Evolutionary conservation across 2,329 filamentous ascomycete genomes (phyloP).

Genomic region (Aureobasidium sp.): DNA sequence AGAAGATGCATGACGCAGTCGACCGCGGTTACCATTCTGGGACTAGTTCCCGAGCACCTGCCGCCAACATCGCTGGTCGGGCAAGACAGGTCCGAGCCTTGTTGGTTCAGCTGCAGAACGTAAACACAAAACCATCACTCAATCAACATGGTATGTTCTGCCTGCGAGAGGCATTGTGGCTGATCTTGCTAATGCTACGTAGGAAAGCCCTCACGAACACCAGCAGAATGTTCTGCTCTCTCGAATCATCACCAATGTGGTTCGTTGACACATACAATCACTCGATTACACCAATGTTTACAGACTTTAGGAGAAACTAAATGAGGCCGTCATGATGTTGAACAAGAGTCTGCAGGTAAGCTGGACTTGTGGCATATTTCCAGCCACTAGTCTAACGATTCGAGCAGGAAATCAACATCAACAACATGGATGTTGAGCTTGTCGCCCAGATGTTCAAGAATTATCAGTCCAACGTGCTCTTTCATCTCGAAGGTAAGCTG

Average conservation of each 20-base stretch:
- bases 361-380: neutral
- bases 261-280: constrained; percentile 45
- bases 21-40: neutral
- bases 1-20: constrained; percentile 1
- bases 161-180: no score
- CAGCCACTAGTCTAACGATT: neutral
- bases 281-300: neutral
- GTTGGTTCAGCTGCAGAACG: neutral
- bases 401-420: constrained; percentile 84
- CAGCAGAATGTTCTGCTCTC: constrained; percentile 91
- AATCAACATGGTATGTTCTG: constrained; percentile 4
- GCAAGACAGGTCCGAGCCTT: neutral
- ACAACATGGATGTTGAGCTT: constrained; percentile 98
- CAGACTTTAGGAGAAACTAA: constrained; percentile 78
- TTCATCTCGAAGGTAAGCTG: constrained; percentile 81
- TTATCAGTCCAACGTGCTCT: constrained; percentile 95
- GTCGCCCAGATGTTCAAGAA: constrained; percentile 99
- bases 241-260: constrained; percentile 95
- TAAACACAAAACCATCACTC: constrained; percentile 5
- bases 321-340: constrained; percentile 85
- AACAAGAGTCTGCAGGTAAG: constrained; percentile 83
- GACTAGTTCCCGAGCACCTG: constrained; percentile 3
- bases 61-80: neutral
- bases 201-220: constrained; percentile 96
- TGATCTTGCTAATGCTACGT: neutral